Conservation (phyloP, 2,329 filamentous ascomycete species). For the Chaetomiaceae sp. region DNA sequence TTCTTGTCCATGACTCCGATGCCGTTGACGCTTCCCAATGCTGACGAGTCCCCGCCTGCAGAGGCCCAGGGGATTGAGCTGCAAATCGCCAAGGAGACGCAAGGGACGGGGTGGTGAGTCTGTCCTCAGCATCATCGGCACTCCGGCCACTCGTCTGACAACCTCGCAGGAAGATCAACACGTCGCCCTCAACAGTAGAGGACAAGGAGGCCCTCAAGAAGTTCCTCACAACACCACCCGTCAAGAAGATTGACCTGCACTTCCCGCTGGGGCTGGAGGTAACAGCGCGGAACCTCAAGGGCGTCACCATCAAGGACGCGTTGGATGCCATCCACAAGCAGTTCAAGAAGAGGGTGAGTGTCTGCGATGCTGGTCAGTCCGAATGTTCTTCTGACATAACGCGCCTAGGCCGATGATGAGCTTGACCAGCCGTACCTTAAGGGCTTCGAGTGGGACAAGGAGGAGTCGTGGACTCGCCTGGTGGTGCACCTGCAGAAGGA, state of each 20-base stretch:
- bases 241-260: conserved; percentile 92
- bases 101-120: conserved; percentile 80
- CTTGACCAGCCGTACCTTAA: conserved; percentile 81
- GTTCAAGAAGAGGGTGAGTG: conserved; percentile 87
- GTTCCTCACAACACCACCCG: conserved; percentile 69
- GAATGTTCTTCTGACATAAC: background rate
- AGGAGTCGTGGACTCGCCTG: conserved; percentile 83
- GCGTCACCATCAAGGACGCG: conserved; percentile 96
- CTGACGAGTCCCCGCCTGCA: conserved; percentile 35
- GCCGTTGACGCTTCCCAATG: too few species aligned
- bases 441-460: conserved; percentile 95
- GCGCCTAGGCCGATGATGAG: conserved; percentile 76
- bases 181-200: conserved; percentile 70
- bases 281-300: conserved; percentile 84
- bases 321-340: conserved; percentile 93
- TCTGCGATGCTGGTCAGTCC: background rate
- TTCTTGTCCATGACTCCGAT: too few species aligned
- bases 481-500: conserved; percentile 80
- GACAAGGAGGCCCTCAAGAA: conserved; percentile 83
- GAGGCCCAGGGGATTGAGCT: conserved; percentile 71
- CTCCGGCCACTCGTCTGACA: conserved; percentile 7
- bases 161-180: conserved; percentile 81
- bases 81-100: conserved; percentile 73
- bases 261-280: conserved; percentile 87
- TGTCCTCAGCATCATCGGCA: conserved; percentile 5